phyloP scores from a whole-genome alignment of 2,329 filamentous ascomycete species.

The Sclerotinia nivalis region DNA sequence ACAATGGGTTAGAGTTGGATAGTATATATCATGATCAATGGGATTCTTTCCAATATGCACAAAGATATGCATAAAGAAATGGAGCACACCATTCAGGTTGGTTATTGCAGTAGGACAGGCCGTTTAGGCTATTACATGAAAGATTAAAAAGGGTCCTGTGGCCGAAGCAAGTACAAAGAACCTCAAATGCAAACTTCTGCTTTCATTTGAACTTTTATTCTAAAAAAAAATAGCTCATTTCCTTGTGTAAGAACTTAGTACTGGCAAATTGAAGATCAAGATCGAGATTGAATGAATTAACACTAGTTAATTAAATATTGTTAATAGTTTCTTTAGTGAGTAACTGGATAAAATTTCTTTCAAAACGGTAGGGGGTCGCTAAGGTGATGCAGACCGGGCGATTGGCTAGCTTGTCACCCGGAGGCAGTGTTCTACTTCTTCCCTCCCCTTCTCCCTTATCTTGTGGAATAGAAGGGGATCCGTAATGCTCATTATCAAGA shows the following conservation, averaged over 20 bases:
- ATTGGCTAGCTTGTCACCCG: too few species aligned
- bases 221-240: neutral
- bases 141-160: neutral
- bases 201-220: too few species aligned
- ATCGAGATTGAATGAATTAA: neutral
- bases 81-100: neutral
- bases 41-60: neutral
- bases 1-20: neutral
- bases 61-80: neutral
- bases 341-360: too few species aligned
- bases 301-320: neutral
- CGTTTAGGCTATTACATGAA: too few species aligned
- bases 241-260: neutral
- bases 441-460: neutral
- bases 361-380: too few species aligned
- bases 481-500: too few species aligned
- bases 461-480: neutral
- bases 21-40: neutral
- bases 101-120: too few species aligned
- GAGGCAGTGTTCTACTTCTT: too few species aligned
- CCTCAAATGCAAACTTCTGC: too few species aligned
- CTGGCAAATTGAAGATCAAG: neutral
- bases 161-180: neutral
- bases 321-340: neutral
- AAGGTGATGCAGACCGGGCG: too few species aligned